A percentile compares a stretch with the other conserved stretches of the same genome.
Evolutionary conservation across 1,139 yeast genomes (phyloP).

Genomic region (Meyerozyma athensensis): DNA sequence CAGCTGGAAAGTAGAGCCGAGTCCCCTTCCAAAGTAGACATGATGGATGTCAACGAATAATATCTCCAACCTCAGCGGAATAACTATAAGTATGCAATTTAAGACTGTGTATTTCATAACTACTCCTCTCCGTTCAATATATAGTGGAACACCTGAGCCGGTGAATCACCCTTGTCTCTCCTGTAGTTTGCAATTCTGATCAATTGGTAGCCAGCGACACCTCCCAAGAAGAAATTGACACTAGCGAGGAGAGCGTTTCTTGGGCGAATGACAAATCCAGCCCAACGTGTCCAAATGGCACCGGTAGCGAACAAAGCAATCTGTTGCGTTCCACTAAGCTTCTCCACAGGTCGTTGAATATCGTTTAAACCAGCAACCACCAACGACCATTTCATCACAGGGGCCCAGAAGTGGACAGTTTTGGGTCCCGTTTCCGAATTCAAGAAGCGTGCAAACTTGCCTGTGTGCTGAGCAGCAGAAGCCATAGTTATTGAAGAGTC

Average conservation of each 20-base stretch:
- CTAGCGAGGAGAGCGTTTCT: slow-evolving; percentile 83
- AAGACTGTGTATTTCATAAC: slow-evolving; percentile 4
- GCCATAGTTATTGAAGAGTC: slow-evolving; percentile 31
- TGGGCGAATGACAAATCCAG: slow-evolving; percentile 82
- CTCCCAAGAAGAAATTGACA: slow-evolving; percentile 89
- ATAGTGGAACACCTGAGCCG: slow-evolving; percentile 52
- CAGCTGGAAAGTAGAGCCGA: slow-evolving; percentile 9
- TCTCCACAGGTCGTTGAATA: slow-evolving; percentile 85
- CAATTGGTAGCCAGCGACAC: slow-evolving; percentile 85
- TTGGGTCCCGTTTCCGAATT: slow-evolving; percentile 90
- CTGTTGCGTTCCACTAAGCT: slow-evolving; percentile 88
- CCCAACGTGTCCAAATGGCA: slow-evolving; percentile 97
- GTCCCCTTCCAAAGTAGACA: slow-evolving; percentile 9
- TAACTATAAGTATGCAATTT: slow-evolving; percentile 4
- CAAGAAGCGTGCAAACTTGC: slow-evolving; percentile 67
- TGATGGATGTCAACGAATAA: slow-evolving; percentile 5
- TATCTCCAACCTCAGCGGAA: no score
- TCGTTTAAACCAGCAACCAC: slow-evolving; percentile 90
- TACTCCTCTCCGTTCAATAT: slow-evolving; percentile 42
- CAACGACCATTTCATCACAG: slow-evolving; percentile 70
- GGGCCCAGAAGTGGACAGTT: slow-evolving; percentile 94
- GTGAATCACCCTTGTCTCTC: slow-evolving; percentile 41
- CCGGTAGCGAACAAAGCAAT: slow-evolving; percentile 89
- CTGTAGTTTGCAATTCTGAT: slow-evolving; percentile 66
- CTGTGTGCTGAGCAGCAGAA: slow-evolving; percentile 41